Evolutionary conservation across 2,329 filamentous ascomycete genomes (phyloP).

Genomic region (Amylocarpus encephaloides): DNA sequence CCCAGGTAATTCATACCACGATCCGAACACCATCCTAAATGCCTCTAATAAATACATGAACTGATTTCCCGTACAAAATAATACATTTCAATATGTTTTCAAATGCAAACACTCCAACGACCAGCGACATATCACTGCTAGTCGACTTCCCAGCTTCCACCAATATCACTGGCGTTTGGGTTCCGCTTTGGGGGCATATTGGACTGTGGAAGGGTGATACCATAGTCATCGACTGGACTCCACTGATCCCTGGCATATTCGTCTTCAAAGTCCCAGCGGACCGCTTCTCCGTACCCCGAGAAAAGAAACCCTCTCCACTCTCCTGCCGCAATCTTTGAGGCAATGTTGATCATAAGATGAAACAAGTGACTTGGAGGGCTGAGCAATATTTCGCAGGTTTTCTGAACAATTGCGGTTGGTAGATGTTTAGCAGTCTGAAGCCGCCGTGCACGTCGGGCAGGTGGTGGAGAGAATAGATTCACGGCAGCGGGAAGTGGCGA

Average conservation of each 20-base stretch:
- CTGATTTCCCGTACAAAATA: too few species aligned
- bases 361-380: constrained; percentile 76
- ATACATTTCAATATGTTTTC: neutral
- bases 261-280: constrained; percentile 52
- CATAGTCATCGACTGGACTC: constrained; percentile 53
- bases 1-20: neutral
- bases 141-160: constrained; percentile 22
- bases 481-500: constrained; percentile 64
- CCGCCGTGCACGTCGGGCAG: constrained; percentile 35
- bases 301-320: constrained; percentile 54
- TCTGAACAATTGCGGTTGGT: constrained; percentile 62
- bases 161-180: constrained; percentile 1
- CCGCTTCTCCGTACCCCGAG: constrained; percentile 50
- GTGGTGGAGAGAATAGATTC: constrained; percentile 52
- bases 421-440: constrained; percentile 34
- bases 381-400: constrained; percentile 70
- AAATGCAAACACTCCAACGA: neutral
- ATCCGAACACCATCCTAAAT: neutral
- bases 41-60: constrained; percentile 1
- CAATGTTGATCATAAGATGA: constrained; percentile 72
- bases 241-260: constrained; percentile 42
- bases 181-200: constrained; percentile 6
- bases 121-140: constrained; percentile 3
- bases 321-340: constrained; percentile 63
- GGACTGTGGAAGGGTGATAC: constrained; percentile 31